Evolutionary conservation across 2,329 filamentous ascomycete genomes (phyloP), one percentile per base, ranked within the genome.

Genomic region (Sclerotinia sclerotiorum): DNA sequence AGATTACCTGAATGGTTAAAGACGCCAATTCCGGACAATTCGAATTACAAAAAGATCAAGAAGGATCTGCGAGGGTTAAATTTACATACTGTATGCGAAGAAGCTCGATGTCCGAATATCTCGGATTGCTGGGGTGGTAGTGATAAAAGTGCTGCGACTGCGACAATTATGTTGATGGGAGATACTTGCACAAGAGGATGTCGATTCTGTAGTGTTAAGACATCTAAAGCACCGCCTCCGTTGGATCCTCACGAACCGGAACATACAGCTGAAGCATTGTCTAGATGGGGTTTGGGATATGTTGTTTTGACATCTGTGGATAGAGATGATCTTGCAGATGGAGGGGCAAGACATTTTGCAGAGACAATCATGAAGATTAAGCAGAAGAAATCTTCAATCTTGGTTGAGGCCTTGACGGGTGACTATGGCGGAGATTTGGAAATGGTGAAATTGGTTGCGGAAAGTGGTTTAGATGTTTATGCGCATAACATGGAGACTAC

Each of bases 111-210:
- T 80, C 95, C 95, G 70, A 99, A 99, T 80, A 97, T 99, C 70
- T 93, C 91, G 72, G 94, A 98, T 79, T 99, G 95, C 83, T 99
- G 95, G 95, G 95, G 95, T 70, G 95, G 95, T 46, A 88, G 85
- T 77, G 88, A 90, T 79, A 97, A 97, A 82, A 90, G 88, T 73
- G 90, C 93, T 35, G 95, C 95, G 5, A 99, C 95, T 44, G 95
- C 95, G 2, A 99, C 95, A 15, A 98, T 99, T 80, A 99, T 99
- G 95, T 83, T 99, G 60, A 98, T 98, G 94, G 95, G 95, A 72
- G 95, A 99, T 79, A 98, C 94, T 11, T 99, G 95, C 81, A 99
- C 95, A 24, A 87, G 95, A 70, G 95, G 94, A 24, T 99, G 95
- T 81, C 88, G 95, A 65, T 99, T 99, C 84, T 99, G 95, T 85